Conservation (phyloP, 2,329 filamentous ascomycete species). For the Teratosphaeria destructans region DNA sequence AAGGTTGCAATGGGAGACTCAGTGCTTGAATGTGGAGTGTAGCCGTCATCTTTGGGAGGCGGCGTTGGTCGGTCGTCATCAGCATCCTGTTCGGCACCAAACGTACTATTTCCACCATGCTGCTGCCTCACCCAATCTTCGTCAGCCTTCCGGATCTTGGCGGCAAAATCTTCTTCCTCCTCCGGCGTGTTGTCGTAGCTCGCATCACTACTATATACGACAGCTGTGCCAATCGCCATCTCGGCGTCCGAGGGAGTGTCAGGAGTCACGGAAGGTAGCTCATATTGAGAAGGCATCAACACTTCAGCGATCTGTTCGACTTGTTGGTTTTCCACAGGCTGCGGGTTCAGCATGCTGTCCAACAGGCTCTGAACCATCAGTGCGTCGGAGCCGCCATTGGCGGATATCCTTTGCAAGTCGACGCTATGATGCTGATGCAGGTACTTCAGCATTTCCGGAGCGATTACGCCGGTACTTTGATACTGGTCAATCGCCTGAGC, state of each 20-base stretch:
- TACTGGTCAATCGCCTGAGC: conserved; percentile 21
- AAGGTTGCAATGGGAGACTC: conserved; percentile 16
- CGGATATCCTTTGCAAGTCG: conserved; percentile 21
- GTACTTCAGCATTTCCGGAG: conserved; percentile 23
- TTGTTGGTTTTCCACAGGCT: conserved; percentile 5
- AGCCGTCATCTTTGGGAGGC: conserved; percentile 32
- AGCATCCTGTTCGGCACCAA: conserved; percentile 5
- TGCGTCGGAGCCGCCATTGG: conserved; percentile 25
- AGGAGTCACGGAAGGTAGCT: conserved; percentile 21
- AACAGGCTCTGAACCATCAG: conserved; percentile 25
- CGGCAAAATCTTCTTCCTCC: conserved; percentile 20
- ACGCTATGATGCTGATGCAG: conserved; percentile 21
- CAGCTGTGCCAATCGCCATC: conserved; percentile 20
- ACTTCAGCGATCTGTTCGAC: conserved; percentile 4
- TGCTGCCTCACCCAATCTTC: conserved; percentile 24
- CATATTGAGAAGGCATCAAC: conserved; percentile 15
- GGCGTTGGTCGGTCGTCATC: conserved; percentile 27
- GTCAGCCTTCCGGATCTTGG: conserved; percentile 21
- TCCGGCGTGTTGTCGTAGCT: conserved; percentile 8
- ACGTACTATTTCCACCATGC: conserved; percentile 12
- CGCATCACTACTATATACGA: conserved; percentile 17
- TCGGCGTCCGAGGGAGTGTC: conserved; percentile 21
- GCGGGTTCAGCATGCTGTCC: conserved; percentile 18
- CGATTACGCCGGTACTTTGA: conserved; percentile 19
- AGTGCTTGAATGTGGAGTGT: conserved; percentile 24